Conservation (phyloP, 2,329 filamentous ascomycete genomes). For the Apiospora koreana region DNA sequence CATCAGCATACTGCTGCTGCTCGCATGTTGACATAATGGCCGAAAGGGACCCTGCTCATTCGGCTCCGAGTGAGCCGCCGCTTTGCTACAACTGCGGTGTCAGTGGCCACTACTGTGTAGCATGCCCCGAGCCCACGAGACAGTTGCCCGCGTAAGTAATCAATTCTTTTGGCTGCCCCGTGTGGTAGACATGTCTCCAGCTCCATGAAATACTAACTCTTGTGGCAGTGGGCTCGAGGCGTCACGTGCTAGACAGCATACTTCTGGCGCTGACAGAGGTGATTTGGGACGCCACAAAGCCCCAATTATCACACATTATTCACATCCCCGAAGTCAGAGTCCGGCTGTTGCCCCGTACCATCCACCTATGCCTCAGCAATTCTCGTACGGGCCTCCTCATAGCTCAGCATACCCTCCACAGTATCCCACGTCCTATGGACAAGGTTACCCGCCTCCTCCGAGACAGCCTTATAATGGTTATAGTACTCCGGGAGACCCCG, state of each 20-base stretch:
- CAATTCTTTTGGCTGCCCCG: not conserved
- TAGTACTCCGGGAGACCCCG: not conserved
- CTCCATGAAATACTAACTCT: not conserved
- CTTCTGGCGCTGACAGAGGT: slow-evolving; percentile 22
- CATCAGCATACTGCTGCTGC: not conserved
- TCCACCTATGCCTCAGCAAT: not conserved
- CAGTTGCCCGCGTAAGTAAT: slow-evolving; percentile 34
- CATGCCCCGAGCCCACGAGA: slow-evolving; percentile 34
- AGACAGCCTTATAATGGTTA: slow-evolving; percentile 7
- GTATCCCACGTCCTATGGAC: slow-evolving; percentile 43
- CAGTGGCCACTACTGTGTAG: slow-evolving; percentile 34
- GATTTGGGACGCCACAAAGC: slow-evolving; percentile 28
- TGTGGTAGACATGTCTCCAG: not conserved
- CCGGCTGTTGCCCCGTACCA: slow-evolving; percentile 20
- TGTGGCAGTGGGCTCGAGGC: slow-evolving; percentile 32
- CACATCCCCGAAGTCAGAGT: slow-evolving; percentile 24
- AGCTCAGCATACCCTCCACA: not conserved
- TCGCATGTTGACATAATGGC: not conserved
- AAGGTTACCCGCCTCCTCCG: slow-evolving; percentile 9
- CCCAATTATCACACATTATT: slow-evolving; percentile 34
- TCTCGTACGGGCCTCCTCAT: not conserved
- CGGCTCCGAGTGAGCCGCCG: slow-evolving; percentile 15
- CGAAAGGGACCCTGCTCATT: not conserved
- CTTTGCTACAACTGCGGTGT: slow-evolving; percentile 37
- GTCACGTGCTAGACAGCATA: slow-evolving; percentile 21